These are phyloP conservation scores for Monilinia polystroma DNA, from an alignment of 2,329 filamentous ascomycete species.

Conservation along the genomic window DNA sequence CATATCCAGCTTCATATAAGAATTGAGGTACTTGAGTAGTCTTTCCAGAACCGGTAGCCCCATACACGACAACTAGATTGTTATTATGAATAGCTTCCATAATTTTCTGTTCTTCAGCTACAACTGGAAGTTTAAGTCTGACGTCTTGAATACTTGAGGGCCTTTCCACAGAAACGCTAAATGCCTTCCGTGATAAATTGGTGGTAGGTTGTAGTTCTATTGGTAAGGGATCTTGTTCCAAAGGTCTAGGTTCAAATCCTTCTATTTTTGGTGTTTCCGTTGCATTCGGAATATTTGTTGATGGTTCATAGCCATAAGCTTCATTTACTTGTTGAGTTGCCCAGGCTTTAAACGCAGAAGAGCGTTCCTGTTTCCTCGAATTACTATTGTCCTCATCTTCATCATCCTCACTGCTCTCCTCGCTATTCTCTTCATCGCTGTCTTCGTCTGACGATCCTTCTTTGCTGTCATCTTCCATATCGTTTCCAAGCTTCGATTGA, in stretches of 20 bases:
- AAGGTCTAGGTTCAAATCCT: constrained; percentile 64
- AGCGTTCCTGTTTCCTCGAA: constrained; percentile 44
- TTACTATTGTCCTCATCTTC: constrained; percentile 40
- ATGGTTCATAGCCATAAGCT: constrained; percentile 65
- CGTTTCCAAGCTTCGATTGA: constrained; percentile 3
- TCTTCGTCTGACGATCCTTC: constrained; percentile 25
- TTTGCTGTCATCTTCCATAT: constrained; percentile 34
- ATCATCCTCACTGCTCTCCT: constrained; percentile 34
- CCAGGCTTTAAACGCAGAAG: constrained; percentile 88
- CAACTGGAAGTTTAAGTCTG: constrained; percentile 79
- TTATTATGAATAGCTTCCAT: constrained; percentile 98
- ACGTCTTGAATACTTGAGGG: constrained; percentile 72
- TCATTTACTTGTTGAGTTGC: constrained; percentile 83
- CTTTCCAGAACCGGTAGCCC: constrained; percentile 94
- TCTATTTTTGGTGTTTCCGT: constrained; percentile 52
- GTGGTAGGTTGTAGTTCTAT: constrained; percentile 60
- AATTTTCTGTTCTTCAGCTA: constrained; percentile 92
- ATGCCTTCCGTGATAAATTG: constrained; percentile 67
- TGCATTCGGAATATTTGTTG: constrained; percentile 41
- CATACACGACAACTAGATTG: constrained; percentile 85
- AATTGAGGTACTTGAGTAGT: constrained; percentile 98
- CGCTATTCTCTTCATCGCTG: constrained; percentile 26
- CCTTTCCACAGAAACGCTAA: constrained; percentile 70
- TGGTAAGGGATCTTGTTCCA: constrained; percentile 70
- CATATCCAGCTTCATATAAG: constrained; percentile 90